A percentile compares a stretch with the other conserved stretches of the same genome.
Evolutionary conservation across 306 rosid genomes (phyloP).

Genomic region (Vicia faba): DNA sequence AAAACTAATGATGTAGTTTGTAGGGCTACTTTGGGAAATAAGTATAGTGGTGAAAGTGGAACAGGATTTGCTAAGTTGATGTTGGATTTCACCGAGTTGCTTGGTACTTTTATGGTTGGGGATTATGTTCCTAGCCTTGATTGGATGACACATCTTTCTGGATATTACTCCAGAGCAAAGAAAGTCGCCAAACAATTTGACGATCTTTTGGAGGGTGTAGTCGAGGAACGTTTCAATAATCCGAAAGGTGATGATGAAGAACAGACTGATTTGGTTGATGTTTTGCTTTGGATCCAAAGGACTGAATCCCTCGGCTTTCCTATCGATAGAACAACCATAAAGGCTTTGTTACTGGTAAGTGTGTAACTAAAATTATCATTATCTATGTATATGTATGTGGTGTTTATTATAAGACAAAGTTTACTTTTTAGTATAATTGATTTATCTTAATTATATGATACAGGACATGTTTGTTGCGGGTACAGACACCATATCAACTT

Average conservation of each 20-base stretch:
- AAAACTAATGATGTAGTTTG: constrained; percentile 48
- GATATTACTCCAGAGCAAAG: constrained; percentile 44
- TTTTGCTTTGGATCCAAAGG: constrained; percentile 48
- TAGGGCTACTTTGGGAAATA: constrained; percentile 58
- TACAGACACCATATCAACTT: constrained; percentile 49
- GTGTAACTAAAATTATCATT: no score
- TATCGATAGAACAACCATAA: constrained; percentile 44
- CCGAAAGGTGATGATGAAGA: constrained; percentile 1
- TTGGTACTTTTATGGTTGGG: constrained; percentile 47
- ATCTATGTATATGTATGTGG: no score
- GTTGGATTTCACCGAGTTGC: constrained; percentile 33
- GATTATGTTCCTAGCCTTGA: constrained; percentile 60
- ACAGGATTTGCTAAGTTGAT: constrained; percentile 39
- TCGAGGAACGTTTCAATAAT: constrained; percentile 42
- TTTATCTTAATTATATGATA: background rate
- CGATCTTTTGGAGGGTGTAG: constrained; percentile 43
- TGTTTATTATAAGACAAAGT: no score
- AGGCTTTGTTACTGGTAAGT: constrained; percentile 44
- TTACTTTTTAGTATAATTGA: no score
- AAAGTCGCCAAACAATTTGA: constrained; percentile 48
- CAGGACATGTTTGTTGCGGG: constrained; percentile 51
- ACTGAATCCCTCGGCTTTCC: constrained; percentile 45
- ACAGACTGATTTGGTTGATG: constrained; percentile 51
- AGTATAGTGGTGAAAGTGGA: constrained; percentile 41
- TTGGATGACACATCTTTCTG: constrained; percentile 46